phyloP scores from a whole-genome alignment of 1,284 basidiomycete genomes.

The Neolentinus lepideus region DNA sequence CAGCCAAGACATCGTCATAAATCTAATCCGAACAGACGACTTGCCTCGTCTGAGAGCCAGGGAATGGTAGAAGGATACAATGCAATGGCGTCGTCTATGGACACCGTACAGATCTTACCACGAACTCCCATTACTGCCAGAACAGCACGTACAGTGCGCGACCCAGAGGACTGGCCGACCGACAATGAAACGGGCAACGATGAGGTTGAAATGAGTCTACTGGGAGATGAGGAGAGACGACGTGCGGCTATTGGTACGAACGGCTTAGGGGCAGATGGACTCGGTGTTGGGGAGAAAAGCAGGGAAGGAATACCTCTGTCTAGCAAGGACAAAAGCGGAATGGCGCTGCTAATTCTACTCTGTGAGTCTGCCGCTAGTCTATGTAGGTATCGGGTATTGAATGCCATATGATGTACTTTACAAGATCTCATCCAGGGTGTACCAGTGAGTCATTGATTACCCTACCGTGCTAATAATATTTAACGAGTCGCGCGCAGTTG shows the following conservation, averaged over 20 bases:
- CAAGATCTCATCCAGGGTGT: slow-evolving; percentile 91
- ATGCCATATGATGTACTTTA: slow-evolving; percentile 4
- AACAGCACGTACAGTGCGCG: slow-evolving; percentile 14
- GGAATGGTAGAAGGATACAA: neutral
- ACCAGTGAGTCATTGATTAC: slow-evolving; percentile 61
- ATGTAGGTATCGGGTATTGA: slow-evolving; percentile 5
- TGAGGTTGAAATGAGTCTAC: slow-evolving; percentile 57
- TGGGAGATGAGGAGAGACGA: slow-evolving; percentile 50
- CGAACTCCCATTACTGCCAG: slow-evolving; percentile 47
- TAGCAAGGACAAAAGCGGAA: slow-evolving; percentile 75
- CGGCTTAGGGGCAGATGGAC: neutral
- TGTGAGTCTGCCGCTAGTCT: slow-evolving; percentile 51
- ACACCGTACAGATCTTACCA: slow-evolving; percentile 58
- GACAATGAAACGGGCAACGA: slow-evolving; percentile 29
- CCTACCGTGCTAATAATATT: slow-evolving; percentile 4
- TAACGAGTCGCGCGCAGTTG: slow-evolving; percentile 33
- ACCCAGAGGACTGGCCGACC: slow-evolving; percentile 18
- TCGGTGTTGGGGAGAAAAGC: slow-evolving; percentile 22
- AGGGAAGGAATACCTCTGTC: slow-evolving; percentile 48
- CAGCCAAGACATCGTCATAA: neutral
- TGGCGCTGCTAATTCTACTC: slow-evolving; percentile 81
- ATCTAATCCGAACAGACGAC: neutral
- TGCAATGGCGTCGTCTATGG: slow-evolving; percentile 42
- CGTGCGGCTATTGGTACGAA: slow-evolving; percentile 32
- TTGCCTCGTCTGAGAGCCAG: neutral